These are phyloP conservation scores for Pseudodiploospora longispora DNA, from an alignment of 2,329 filamentous ascomycete species.

Conservation along the genomic window DNA sequence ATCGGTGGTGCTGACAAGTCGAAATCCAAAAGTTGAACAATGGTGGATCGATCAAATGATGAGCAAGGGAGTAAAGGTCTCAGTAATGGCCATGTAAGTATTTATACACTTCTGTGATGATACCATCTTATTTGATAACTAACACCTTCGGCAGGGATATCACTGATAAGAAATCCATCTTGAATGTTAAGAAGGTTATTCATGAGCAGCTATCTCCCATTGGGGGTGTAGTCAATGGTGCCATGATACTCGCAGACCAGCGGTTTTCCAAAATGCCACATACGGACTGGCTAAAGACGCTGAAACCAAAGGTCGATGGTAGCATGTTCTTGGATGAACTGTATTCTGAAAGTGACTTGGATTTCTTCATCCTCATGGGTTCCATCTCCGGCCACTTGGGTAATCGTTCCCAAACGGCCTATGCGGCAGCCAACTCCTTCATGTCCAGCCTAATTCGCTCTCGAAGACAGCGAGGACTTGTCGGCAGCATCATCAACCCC, in stretches of 20 bases:
- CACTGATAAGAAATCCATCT: conserved; percentile 4
- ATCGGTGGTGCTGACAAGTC: conserved; percentile 30
- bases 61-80: conserved; percentile 1
- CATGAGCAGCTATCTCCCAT: conserved; percentile 23
- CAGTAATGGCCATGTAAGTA: no score
- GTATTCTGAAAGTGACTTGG: conserved; percentile 20
- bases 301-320: conserved; percentile 28
- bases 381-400: conserved; percentile 21
- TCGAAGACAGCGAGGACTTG: conserved; percentile 27
- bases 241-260: conserved; percentile 34
- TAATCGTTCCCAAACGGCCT: conserved; percentile 33
- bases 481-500: conserved; percentile 30
- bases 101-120: no score
- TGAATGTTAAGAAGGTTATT: conserved; percentile 10
- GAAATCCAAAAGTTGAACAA: conserved; percentile 25
- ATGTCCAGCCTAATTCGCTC: conserved; percentile 29
- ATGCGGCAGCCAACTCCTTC: conserved; percentile 36
- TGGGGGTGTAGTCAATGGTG: conserved; percentile 33
- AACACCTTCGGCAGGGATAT: conserved; percentile 8
- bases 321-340: conserved; percentile 21
- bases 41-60: conserved; percentile 15
- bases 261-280: conserved; percentile 20
- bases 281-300: conserved; percentile 14
- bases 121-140: no score
- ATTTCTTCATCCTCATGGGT: conserved; percentile 30